Conservation (phyloP, 2,329 filamentous ascomycete species). For the Sclerotinia trifoliorum region DNA sequence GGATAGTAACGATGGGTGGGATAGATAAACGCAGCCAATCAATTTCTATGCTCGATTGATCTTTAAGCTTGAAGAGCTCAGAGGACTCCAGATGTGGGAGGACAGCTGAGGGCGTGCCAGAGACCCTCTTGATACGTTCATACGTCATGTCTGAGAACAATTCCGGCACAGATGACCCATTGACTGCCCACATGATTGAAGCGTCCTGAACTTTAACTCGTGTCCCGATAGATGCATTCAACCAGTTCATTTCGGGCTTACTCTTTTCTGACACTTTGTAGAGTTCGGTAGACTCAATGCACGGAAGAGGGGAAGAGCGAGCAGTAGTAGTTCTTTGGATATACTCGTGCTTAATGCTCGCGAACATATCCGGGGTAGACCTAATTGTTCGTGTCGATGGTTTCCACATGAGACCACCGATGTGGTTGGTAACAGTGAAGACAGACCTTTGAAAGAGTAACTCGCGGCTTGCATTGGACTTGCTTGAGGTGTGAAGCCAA, state of each 20-base stretch:
- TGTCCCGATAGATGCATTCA: not conserved
- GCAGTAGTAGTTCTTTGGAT: not conserved
- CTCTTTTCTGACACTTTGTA: not conserved
- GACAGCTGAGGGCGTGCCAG: not conserved
- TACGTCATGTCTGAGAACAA: not conserved
- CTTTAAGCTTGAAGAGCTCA: not conserved
- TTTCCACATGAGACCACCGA: not conserved
- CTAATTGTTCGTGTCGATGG: not conserved
- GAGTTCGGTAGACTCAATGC: not conserved
- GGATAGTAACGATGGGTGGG: not conserved
- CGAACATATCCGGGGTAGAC: not conserved
- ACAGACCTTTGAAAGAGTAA: not conserved
- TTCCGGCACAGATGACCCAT: not conserved
- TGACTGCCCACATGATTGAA: not conserved
- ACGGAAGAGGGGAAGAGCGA: not conserved
- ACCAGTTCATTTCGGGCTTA: not conserved
- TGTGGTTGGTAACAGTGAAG: not conserved
- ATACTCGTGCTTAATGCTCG: not conserved
- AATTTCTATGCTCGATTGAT: not conserved
- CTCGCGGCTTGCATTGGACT: not conserved
- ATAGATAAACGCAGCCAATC: not conserved
- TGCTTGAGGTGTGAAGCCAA: slow-evolving; percentile 9
- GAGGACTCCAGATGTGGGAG: not conserved
- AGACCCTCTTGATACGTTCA: not conserved
- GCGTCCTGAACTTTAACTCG: not conserved